Evolutionary conservation across 139 green algal species (phyloP), one percentile per base, ranked within the genome.

Genomic region (Helicosporidium sp.): DNA sequence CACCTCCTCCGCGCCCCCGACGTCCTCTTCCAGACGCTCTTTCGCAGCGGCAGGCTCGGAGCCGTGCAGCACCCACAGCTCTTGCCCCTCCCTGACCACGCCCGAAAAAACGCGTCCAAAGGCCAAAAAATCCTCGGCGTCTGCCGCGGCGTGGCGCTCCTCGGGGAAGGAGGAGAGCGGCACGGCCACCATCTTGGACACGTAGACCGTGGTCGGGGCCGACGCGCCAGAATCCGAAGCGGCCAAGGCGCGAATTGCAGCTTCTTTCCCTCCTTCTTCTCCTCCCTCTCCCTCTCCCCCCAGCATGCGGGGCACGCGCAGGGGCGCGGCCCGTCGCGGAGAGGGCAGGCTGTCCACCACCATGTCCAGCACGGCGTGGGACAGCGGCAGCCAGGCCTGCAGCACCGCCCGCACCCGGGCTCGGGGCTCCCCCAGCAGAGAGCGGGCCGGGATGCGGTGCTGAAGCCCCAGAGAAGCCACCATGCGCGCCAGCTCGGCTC

Each of bases 131-230:
- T 55, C 83, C 70, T 4, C 62, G 51, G 4, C 48, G 49, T 26
- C 48, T 46, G 41, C 70, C 36, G 1, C 10, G 10, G 31, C 31
- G 10, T 10, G 31, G 31, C 13, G 31, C 31, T 37, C 10, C 13
- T 10, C 31, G 10, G 31, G 31, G 31, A 18, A 18, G 31, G 10
- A 10, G 10, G 31, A 37, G 31, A 37, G 10, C 0, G 80, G 80
- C 23, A 93, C 73, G 7, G 83, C 70, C 27, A 94, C 62, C 84
- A 93, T 93, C 55, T 96, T 96, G 35, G 76, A 88, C 28, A 96
- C 73, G 54, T 89, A 95, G 0, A 89, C 60, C 2, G 94, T 69
- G 23, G 72, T 43, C 0, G 85, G 83, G 3, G 75, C 81, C 3
- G 41, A n/a, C n/a, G n/a, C n/a, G n/a, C n/a, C n/a, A n/a, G n/a